A percentile compares a stretch with the other conserved stretches of the same genome.
Conservation (phyloP, 2,329 filamentous ascomycete genomes). For the Aspergillus flavus region DNA sequence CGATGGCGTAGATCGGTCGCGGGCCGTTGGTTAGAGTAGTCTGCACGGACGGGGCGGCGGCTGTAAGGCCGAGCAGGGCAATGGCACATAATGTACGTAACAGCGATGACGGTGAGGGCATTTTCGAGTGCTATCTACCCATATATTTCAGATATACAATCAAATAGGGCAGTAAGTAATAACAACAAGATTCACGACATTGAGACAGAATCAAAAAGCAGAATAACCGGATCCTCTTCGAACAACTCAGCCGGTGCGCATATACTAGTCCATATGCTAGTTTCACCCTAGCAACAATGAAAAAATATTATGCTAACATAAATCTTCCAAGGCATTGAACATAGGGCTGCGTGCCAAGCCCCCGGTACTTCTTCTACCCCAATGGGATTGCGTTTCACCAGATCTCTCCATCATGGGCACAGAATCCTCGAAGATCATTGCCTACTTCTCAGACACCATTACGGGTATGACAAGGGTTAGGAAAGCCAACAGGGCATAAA, state of each 20-base stretch:
- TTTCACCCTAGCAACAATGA: background rate
- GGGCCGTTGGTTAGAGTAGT: constrained; percentile 24
- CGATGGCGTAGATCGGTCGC: constrained; percentile 40
- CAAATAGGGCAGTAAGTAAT: background rate
- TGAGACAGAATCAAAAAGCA: background rate
- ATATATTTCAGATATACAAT: background rate
- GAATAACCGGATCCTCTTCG: too few relatives aligned
- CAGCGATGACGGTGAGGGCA: background rate
- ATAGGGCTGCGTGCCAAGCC: background rate
- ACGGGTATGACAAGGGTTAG: background rate
- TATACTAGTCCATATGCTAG: background rate
- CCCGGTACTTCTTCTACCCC: background rate
- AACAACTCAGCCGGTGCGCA: background rate
- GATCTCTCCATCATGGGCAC: background rate
- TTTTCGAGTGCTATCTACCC: background rate
- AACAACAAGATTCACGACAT: background rate
- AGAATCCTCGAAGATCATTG: background rate
- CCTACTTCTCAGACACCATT: background rate
- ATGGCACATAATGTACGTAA: background rate
- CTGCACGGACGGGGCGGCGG: background rate
- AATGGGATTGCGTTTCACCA: too few relatives aligned
- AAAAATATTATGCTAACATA: background rate
- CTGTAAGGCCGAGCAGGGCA: background rate
- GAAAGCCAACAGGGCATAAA: background rate
- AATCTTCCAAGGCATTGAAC: background rate